A percentile compares a stretch with the other conserved stretches of the same genome.
These are phyloP conservation scores for Termitomyces sp. DNA, from an alignment of 768 basidiomycete species.

Conservation along the genomic window DNA sequence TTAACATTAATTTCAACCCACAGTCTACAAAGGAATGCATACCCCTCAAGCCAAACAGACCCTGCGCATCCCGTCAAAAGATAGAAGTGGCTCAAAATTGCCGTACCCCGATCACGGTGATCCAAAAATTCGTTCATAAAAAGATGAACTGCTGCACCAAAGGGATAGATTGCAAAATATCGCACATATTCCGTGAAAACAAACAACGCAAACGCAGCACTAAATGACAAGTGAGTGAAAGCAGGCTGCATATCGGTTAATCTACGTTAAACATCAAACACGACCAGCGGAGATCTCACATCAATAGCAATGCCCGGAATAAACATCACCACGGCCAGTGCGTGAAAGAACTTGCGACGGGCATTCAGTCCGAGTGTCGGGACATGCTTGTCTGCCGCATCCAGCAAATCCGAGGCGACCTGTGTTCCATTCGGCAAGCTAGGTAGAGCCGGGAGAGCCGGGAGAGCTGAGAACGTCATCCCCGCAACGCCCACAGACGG, in stretches of 20 bases:
- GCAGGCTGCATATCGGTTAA: conserved; percentile 62
- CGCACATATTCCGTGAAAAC: conserved; percentile 96
- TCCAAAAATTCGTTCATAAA: conserved; percentile 99
- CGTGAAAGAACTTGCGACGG: conserved; percentile 95
- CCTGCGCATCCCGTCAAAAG: conserved; percentile 93
- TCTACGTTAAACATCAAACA: conserved; percentile 9
- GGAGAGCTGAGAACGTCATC: conserved; percentile 41
- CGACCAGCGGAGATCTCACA: conserved; percentile 44
- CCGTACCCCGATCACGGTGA: conserved; percentile 90
- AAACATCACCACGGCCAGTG: conserved; percentile 93
- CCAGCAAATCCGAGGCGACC: conserved; percentile 61
- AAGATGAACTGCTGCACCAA: conserved; percentile 87
- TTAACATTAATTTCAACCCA: not conserved
- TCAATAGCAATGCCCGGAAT: conserved; percentile 90
- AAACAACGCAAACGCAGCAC: conserved; percentile 91
- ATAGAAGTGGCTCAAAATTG: conserved; percentile 97
- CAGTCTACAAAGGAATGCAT: conserved; percentile 24
- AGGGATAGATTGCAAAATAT: conserved; percentile 97
- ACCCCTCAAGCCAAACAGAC: conserved; percentile 94
- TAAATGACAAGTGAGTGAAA: conserved; percentile 93
- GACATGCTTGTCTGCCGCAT: conserved; percentile 86
- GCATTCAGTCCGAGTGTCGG: conserved; percentile 89
- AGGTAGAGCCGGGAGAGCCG: conserved; percentile 47
- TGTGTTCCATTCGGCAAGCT: conserved; percentile 43
- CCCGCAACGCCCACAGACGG: conserved; percentile 18